A percentile compares a stretch with the other conserved stretches of the same genome.
Conservation (phyloP, 495 filamentous ascomycete genomes). For the Xylaria bambusicola region DNA sequence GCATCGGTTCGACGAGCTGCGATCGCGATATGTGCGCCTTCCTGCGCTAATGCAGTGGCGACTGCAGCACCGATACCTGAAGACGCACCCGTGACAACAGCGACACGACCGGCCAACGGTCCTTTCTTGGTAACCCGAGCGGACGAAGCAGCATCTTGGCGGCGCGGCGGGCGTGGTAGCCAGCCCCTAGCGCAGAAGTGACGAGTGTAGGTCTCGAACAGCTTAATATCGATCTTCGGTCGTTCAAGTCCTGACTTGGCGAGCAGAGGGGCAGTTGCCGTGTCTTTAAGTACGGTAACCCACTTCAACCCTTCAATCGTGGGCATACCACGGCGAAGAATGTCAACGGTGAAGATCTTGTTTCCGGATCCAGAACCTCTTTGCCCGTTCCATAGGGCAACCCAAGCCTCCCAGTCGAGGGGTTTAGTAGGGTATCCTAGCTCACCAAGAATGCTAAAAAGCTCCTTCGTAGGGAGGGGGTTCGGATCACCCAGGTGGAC, state of each 20-base stretch:
- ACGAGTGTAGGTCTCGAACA: constrained; percentile 66
- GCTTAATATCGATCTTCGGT: constrained; percentile 58
- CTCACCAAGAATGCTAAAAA: constrained; percentile 58
- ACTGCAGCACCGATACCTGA: constrained; percentile 58
- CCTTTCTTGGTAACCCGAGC: constrained; percentile 44
- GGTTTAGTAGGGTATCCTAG: constrained; percentile 65
- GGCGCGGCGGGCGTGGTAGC: constrained; percentile 57
- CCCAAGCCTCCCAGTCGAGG: constrained; percentile 64
- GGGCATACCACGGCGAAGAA: constrained; percentile 66
- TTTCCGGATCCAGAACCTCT: constrained; percentile 58
- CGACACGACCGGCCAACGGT: constrained; percentile 54
- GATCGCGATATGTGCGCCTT: constrained; percentile 63
- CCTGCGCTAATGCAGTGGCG: constrained; percentile 42
- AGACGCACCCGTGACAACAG: constrained; percentile 57
- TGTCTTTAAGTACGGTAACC: constrained; percentile 64
- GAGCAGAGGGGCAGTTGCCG: constrained; percentile 57
- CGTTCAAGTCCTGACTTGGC: constrained; percentile 51
- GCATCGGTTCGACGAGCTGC: constrained; percentile 63
- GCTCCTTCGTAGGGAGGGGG: constrained; percentile 54
- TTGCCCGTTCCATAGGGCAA: constrained; percentile 61
- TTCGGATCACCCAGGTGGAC: constrained; percentile 70
- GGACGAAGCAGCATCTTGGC: constrained; percentile 39
- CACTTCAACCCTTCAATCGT: constrained; percentile 54
- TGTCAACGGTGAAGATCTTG: constrained; percentile 67
- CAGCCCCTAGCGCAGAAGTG: constrained; percentile 72